Conservation (phyloP, 768 basidiomycete species). For the Sarcodon aspratus region DNA sequence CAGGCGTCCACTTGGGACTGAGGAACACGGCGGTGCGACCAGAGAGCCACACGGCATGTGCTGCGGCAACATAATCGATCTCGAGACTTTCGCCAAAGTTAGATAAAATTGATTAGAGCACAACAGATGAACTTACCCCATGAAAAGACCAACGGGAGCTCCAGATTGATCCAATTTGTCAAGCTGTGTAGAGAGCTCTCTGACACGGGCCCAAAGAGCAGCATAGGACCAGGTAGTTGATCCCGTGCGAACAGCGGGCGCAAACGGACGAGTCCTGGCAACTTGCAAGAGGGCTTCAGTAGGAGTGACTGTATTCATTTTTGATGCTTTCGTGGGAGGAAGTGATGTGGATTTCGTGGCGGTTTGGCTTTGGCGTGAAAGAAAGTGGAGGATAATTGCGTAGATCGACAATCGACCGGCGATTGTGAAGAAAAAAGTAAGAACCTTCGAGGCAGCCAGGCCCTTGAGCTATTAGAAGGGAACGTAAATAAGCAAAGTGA, state of each 20-base stretch:
- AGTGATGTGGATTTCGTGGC: background rate
- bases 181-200: conserved; percentile 14
- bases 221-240: conserved; percentile 17
- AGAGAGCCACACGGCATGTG: conserved; percentile 18
- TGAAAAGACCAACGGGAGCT: conserved; percentile 15
- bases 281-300: conserved; percentile 20
- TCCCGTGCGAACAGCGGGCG: conserved; percentile 11
- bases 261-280: conserved; percentile 15
- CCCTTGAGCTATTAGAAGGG: conserved; percentile 1
- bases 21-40: conserved; percentile 17
- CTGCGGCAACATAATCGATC: conserved; percentile 17
- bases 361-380: background rate
- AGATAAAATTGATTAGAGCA: background rate
- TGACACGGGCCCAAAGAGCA: conserved; percentile 19
- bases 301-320: conserved; percentile 10
- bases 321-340: background rate
- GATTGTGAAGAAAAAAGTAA: background rate
- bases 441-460: background rate
- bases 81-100: conserved; percentile 11
- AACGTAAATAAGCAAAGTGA: background rate
- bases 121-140: conserved; percentile 9
- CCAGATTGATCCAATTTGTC: conserved; percentile 7
- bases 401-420: conserved; percentile 4
- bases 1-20: conserved; percentile 18
- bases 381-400: background rate